Base-by-base conservation (phyloP, 768 basidiomycete genomes). In the Boletus barrowsii region DNA sequence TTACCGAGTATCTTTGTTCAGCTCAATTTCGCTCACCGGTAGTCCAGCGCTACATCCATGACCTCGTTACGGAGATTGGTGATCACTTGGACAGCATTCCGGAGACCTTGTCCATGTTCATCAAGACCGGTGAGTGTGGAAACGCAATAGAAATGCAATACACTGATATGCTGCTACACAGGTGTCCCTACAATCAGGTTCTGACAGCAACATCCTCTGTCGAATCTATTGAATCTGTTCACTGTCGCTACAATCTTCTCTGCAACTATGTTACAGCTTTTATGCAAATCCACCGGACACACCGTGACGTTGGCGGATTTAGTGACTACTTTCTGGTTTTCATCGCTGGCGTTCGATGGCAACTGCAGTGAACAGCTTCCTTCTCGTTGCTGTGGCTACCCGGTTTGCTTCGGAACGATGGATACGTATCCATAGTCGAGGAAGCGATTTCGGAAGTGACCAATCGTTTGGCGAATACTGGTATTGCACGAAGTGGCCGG, bases 271-370 rank as follows among this genome's bases (percentile, higher is more conserved):
- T 61, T 80, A 54, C 80, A 81, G 49, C 80, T 73, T 56, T 77
- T 79, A 6, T 78, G 71, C 53, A 53, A 49, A 43, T 36, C 62
- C 24, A 73, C 68, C 20, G 69, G 66, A 4, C 69, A 58, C 26
- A 60, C 69, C n/a, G n/a, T n/a, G n/a, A n/a, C n/a, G 2, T 59
- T 79, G 40, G 58, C 75, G 15, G 69, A 76, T 53, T 69, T 71
- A 10, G 79, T 80, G 33, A 80, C 81, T 51, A 73, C 70, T 10
- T 79, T 81, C 52, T 81, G 80, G 79, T 81, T 81, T 58, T 77
- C 75, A 77, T 80, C n/a, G n/a, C n/a, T n/a, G n/a, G n/a, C n/a
- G 33, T 81, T 80, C 67, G 78, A 80, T 80, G 49, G 75, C 75
- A 17, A 75, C 79, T 3, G 79, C 79, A 24, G 79, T 80, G 45